Evolutionary conservation across 371 early-diverging fungal genomes (phyloP).

Genomic region (Funneliformis caledonium): DNA sequence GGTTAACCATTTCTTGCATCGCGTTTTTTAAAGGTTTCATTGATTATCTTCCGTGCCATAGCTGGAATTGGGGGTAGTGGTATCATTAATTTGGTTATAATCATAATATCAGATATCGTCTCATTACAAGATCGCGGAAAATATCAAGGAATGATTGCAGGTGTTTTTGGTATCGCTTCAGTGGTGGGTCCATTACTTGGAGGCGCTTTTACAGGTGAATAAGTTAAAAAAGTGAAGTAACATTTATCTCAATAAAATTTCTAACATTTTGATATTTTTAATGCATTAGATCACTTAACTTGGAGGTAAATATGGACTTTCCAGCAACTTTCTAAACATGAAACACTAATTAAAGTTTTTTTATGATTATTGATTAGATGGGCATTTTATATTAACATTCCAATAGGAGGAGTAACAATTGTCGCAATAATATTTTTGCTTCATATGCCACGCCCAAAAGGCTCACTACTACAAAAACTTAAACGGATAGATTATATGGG

Average conservation of each 20-base stretch:
- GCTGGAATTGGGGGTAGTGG: conserved; percentile 21
- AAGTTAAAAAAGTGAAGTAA: background rate
- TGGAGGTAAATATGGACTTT: conserved; percentile 46
- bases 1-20: background rate
- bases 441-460: conserved; percentile 53
- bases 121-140: conserved; percentile 28
- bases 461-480: conserved; percentile 54
- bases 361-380: conserved; percentile 54
- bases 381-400: conserved; percentile 83
- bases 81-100: background rate
- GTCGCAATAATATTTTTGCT: conserved; percentile 59
- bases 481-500: conserved; percentile 61
- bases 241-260: background rate
- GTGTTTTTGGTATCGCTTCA: conserved; percentile 63
- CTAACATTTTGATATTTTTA: background rate
- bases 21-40: conserved; percentile 47
- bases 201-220: conserved; percentile 62
- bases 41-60: conserved; percentile 29
- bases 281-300: conserved; percentile 49
- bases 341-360: background rate
- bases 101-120: conserved; percentile 31
- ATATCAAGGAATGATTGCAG: conserved; percentile 54
- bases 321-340: background rate
- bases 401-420: conserved; percentile 63
- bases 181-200: conserved; percentile 78